A percentile compares a stretch with the other conserved stretches of the same genome.
Evolutionary conservation across 2,329 filamentous ascomycete species (phyloP).

Genomic region (Chaetomium globosum): DNA sequence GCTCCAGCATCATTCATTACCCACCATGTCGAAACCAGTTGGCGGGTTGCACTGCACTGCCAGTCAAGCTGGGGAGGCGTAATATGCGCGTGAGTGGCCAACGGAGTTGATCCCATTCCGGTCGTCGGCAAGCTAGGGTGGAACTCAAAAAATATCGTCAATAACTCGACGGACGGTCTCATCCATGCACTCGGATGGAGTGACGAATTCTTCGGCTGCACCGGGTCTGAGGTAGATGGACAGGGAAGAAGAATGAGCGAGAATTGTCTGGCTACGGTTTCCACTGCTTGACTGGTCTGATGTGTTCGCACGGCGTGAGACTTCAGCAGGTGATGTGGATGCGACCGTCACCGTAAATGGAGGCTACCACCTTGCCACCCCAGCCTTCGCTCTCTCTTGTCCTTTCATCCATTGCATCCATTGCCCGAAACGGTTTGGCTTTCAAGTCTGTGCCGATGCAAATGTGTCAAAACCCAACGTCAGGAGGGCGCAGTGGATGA

Average conservation of each 20-base stretch:
- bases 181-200: background rate
- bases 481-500: constrained; percentile 25
- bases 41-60: constrained; percentile 23
- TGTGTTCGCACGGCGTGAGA: constrained; percentile 26
- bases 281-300: constrained; percentile 17
- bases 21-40: constrained; percentile 2
- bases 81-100: constrained; percentile 14
- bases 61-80: constrained; percentile 1
- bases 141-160: background rate
- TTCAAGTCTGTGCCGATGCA: background rate
- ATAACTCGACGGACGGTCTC: background rate
- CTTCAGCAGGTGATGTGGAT: constrained; percentile 21
- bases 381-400: constrained; percentile 4
- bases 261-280: constrained; percentile 15
- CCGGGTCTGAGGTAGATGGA: constrained; percentile 4
- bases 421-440: constrained; percentile 23
- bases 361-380: constrained; percentile 9
- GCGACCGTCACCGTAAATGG: constrained; percentile 18
- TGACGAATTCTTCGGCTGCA: constrained; percentile 13
- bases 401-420: constrained; percentile 7
- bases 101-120: constrained; percentile 24
- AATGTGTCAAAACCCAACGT: constrained; percentile 12
- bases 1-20: background rate
- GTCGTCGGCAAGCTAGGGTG: constrained; percentile 4
- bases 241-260: constrained; percentile 12